Conservation (phyloP, 1,139 yeast genomes). For the Kodamaea sp. region DNA sequence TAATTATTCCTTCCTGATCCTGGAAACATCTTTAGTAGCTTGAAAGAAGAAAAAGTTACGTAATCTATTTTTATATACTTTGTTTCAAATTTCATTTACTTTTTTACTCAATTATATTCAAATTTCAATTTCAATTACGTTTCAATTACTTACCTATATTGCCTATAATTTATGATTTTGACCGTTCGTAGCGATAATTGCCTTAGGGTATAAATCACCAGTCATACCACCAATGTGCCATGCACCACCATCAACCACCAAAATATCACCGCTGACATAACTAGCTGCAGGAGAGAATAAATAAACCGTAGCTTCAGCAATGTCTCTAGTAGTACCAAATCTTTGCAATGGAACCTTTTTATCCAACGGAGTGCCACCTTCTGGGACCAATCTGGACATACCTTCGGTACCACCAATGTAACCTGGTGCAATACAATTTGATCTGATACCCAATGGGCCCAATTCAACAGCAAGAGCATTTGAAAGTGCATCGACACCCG, state of each 20-base stretch:
- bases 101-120: too few species aligned
- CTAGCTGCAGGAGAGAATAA: conserved; percentile 78
- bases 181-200: conserved; percentile 25
- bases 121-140: too few species aligned
- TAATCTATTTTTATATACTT: too few species aligned
- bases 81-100: too few species aligned
- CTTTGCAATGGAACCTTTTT: conserved; percentile 70
- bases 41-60: too few species aligned
- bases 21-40: conserved; percentile 18
- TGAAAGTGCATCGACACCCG: conserved; percentile 85
- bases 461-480: conserved; percentile 81
- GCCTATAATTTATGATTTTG: conserved; percentile 18
- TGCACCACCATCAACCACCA: conserved; percentile 85
- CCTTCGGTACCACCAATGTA: conserved; percentile 83
- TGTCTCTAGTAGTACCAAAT: conserved; percentile 70
- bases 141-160: too few species aligned
- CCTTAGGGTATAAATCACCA: conserved; percentile 35
- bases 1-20: conserved; percentile 18
- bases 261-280: conserved; percentile 72
- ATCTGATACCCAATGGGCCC: conserved; percentile 81
- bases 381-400: conserved; percentile 50
- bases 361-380: conserved; percentile 33
- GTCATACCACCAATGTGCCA: conserved; percentile 69
- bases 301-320: conserved; percentile 85
- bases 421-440: conserved; percentile 87